Conservation (phyloP, 306 rosid species). For the Prosopis cineraria region DNA sequence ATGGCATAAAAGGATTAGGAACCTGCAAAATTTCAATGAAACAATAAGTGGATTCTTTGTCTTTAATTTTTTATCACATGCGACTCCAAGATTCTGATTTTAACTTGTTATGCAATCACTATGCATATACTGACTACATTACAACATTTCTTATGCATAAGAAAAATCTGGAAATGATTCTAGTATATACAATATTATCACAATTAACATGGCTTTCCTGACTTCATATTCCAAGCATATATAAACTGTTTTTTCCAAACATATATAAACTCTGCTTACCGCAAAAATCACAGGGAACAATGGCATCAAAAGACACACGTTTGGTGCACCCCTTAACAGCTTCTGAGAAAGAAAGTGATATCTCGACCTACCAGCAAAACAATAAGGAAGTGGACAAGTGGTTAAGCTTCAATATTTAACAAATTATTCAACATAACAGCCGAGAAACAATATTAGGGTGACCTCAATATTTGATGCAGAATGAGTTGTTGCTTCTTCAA, state of each 20-base stretch:
- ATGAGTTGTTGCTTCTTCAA: conserved; percentile 67
- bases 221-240: conserved; percentile 30
- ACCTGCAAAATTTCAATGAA: conserved; percentile 3
- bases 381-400: conserved; percentile 28
- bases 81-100: neutral
- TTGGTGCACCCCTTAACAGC: conserved; percentile 87
- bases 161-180: conserved; percentile 15
- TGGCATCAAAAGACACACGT: conserved; percentile 66
- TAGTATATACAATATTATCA: conserved; percentile 17
- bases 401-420: conserved; percentile 32
- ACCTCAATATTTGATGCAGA: conserved; percentile 82
- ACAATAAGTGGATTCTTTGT: neutral
- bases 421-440: conserved; percentile 24
- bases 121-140: conserved; percentile 17
- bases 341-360: conserved; percentile 77
- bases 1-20: conserved; percentile 10
- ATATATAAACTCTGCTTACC: conserved; percentile 57
- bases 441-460: conserved; percentile 25
- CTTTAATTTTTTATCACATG: neutral
- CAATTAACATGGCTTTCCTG: conserved; percentile 8
- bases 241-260: conserved; percentile 25
- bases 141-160: conserved; percentile 24
- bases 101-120: conserved; percentile 5
- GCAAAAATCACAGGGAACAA: conserved; percentile 81
- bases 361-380: conserved; percentile 60